phyloP scores from a whole-genome alignment of 305 asterid species.

The Fraxinus xanthoxyloides region DNA sequence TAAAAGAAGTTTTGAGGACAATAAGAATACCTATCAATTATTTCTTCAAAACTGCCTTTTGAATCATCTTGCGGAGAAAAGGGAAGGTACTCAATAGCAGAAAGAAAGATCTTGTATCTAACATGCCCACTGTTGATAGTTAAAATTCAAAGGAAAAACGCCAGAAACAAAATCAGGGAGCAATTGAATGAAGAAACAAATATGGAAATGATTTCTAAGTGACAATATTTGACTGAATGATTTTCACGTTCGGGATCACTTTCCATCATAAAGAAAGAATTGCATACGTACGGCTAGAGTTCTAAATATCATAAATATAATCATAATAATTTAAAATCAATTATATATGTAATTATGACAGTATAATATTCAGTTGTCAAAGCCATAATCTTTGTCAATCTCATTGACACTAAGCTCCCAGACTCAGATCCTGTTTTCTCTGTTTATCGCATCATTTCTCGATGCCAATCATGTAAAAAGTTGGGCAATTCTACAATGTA shows the following conservation, averaged over 20 bases:
- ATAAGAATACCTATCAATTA: constrained; percentile 71
- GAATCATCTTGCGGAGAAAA: constrained; percentile 66
- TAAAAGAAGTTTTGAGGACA: constrained; percentile 21
- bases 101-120: constrained; percentile 81
- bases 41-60: constrained; percentile 91
- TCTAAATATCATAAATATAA: too few relatives aligned
- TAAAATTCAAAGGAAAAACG: constrained; percentile 22
- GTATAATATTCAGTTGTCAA: too few relatives aligned
- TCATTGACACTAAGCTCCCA: not conserved
- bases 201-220: constrained; percentile 7
- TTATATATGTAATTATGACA: too few relatives aligned
- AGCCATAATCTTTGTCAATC: too few relatives aligned
- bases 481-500: not conserved
- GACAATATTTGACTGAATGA: too few relatives aligned
- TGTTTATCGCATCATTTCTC: constrained; percentile 8
- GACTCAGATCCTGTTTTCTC: not conserved
- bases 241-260: not conserved
- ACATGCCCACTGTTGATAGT: constrained; percentile 64
- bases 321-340: too few relatives aligned
- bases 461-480: not conserved
- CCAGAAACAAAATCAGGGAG: constrained; percentile 20
- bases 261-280: too few relatives aligned
- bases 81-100: constrained; percentile 87
- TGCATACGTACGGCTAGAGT: too few relatives aligned
- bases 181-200: constrained; percentile 10